Evolutionary conservation across 805 yeast genomes (phyloP), one percentile per base, ranked within the genome.

Genomic region (Myxozyma geophila): DNA sequence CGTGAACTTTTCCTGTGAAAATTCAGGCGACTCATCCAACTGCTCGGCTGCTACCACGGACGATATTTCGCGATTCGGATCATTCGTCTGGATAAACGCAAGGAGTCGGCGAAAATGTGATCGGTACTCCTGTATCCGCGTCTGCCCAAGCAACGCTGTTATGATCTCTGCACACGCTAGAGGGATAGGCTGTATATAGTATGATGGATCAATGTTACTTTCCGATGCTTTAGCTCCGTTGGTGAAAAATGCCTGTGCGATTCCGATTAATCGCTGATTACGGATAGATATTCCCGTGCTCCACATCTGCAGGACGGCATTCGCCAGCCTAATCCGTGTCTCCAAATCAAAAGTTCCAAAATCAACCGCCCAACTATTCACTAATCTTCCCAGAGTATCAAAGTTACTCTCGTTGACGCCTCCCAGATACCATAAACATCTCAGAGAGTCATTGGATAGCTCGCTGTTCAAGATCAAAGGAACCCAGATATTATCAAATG

Each of bases 241-340:
- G 9, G 19, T 36, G 41, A 59, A 50, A 21, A 55, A 63, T 15
- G 50, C 10, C 37, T 33, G 15, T 12, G 64, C 54, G 19, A 63
- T 43, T 9, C 44, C 43, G 4, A 19, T 40, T 23, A 56, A n/a
- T 40, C 61, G 51, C 28, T 9, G 12, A 46, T 56, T 56, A 3
- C 56, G 21, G 10, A 49, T 51, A n/a, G 67, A 35, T 23, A 50
- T 43, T 15, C 60, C 67, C n/a, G 62, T 59, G 48, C 60, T 35
- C 67, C 67, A 63, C 64, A 63, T 59, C 49, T 63, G 67, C 37
- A 56, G 35, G 17, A 63, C 61, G 7, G 63, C 52, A 19, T 50
- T 59, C 17, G 40, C 47, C 33, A 58, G 15, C 12, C 15, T 15
- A 19, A 41, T 36, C 40, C 19, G 17, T 23, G 17, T 28, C 15